Evolutionary conservation across 1,284 basidiomycete genomes (phyloP).

Genomic region (Ceratobasidium sp.): DNA sequence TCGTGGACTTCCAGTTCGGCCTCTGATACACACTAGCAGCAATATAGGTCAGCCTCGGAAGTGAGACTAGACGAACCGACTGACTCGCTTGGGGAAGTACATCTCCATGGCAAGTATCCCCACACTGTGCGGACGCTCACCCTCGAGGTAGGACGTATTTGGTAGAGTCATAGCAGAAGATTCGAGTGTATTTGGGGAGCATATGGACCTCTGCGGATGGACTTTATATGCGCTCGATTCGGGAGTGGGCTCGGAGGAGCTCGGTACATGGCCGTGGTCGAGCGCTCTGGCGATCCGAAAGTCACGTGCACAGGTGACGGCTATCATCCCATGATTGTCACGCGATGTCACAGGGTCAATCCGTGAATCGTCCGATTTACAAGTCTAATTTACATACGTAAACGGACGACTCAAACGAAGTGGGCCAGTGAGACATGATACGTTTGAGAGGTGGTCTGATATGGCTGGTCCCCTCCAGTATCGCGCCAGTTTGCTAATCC

Average conservation of each 20-base stretch:
- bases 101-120: constrained; percentile 91
- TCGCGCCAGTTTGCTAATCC: too few species aligned
- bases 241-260: constrained; percentile 2
- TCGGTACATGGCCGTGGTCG: constrained; percentile 10
- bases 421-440: too few species aligned
- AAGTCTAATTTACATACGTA: too few species aligned
- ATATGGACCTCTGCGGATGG: background rate
- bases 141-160: constrained; percentile 31
- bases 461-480: too few species aligned
- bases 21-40: constrained; percentile 96
- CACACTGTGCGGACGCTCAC: constrained; percentile 82
- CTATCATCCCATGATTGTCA: too few species aligned
- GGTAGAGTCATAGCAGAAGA: background rate
- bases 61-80: constrained; percentile 60
- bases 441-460: too few species aligned
- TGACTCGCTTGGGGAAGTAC: constrained; percentile 83
- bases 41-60: too few species aligned
- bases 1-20: constrained; percentile 94
- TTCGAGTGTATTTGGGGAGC: background rate
- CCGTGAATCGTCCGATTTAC: too few species aligned
- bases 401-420: too few species aligned
- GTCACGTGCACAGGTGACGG: too few species aligned
- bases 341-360: too few species aligned
- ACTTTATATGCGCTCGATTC: background rate
- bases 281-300: constrained; percentile 13